Evolutionary conservation across 2,329 filamentous ascomycete species (phyloP), one percentile per base, ranked within the genome.

Genomic region (Paracamarosporium sp.): DNA sequence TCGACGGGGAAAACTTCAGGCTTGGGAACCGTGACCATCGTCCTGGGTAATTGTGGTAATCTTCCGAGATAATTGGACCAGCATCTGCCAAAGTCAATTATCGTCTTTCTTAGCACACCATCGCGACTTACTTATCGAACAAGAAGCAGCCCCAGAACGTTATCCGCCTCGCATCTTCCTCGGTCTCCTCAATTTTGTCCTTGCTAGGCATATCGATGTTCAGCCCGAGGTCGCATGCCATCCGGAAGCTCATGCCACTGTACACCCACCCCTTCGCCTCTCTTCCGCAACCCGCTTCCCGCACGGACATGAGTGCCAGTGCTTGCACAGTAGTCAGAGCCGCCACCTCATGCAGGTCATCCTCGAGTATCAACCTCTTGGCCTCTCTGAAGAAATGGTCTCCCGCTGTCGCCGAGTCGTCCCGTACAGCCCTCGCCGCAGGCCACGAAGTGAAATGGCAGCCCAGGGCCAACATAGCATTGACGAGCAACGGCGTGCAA

Each of bases 251-350:
- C 91, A 99, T 97, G 48, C 95, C 94, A 69, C 92, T 97, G 76
- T 98, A 98, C 3, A 97, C 93, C 95, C 95, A 99, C 1, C 95
- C 95, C 76, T 95, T 96, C 36, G 92, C 92, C 78, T 98, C 95
- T 40, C 94, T 86, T 0, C 92, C 94, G 74, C 94, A 98, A 1
- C 95, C 95, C 2, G 94, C 95, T 79, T 99, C 95, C 59, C 95
- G 85, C 0, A 98, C 94, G 7, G 93, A 97, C 93, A 99, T 97
- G 61, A 98, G 81, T 0, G 93, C 93, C 53, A 98, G 80, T 0
- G 95, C 95, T 78, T 99, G 95, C 0, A 98, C 93, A 0, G 93
- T 98, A 5, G 93, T 91, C 54, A 98, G 81, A 50, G 88, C 88
- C 1, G 95, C 92, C 65, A 91, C 93, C 72, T 96, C 93, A 71